phyloP scores from a whole-genome alignment of 2,329 filamentous ascomycete species.

The Colletotrichum liriopes region DNA sequence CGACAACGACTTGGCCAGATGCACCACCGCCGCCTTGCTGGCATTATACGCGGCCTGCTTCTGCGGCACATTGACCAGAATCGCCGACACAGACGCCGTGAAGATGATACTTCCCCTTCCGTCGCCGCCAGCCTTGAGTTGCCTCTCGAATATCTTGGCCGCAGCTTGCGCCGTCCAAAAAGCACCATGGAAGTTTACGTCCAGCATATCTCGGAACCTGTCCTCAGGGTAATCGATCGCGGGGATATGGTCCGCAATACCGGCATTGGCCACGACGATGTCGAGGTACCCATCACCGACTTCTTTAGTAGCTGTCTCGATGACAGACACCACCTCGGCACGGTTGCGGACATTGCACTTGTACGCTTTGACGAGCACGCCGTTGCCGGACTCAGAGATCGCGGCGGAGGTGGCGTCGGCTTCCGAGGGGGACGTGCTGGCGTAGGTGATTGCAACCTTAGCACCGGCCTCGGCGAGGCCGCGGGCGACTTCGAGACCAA shows the following conservation, averaged over 20 bases:
- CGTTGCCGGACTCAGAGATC: constrained; percentile 38
- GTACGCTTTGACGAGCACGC: constrained; percentile 52
- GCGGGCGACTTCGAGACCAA: constrained; percentile 33
- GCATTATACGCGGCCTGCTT: constrained; percentile 76
- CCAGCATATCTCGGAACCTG: constrained; percentile 54
- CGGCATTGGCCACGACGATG: constrained; percentile 60
- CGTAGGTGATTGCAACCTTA: constrained; percentile 38
- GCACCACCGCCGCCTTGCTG: constrained; percentile 81
- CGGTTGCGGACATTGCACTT: constrained; percentile 55
- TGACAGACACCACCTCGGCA: constrained; percentile 47
- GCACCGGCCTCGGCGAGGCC: constrained; percentile 36
- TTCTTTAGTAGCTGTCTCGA: constrained; percentile 52
- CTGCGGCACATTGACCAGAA: constrained; percentile 59
- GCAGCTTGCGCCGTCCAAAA: constrained; percentile 62
- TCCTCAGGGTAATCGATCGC: constrained; percentile 59
- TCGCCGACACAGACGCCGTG: constrained; percentile 57
- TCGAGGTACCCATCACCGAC: constrained; percentile 55
- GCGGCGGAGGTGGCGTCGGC: constrained; percentile 34
- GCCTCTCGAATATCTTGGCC: constrained; percentile 55
- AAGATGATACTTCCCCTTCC: constrained; percentile 57
- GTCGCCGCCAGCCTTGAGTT: constrained; percentile 47
- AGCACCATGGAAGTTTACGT: constrained; percentile 59
- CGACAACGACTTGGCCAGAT: constrained; percentile 79
- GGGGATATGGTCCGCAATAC: constrained; percentile 55
- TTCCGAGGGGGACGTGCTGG: constrained; percentile 36